Evolutionary conservation across 2,329 filamentous ascomycete species (phyloP).

Genomic region (Sclerotinia glacialis): DNA sequence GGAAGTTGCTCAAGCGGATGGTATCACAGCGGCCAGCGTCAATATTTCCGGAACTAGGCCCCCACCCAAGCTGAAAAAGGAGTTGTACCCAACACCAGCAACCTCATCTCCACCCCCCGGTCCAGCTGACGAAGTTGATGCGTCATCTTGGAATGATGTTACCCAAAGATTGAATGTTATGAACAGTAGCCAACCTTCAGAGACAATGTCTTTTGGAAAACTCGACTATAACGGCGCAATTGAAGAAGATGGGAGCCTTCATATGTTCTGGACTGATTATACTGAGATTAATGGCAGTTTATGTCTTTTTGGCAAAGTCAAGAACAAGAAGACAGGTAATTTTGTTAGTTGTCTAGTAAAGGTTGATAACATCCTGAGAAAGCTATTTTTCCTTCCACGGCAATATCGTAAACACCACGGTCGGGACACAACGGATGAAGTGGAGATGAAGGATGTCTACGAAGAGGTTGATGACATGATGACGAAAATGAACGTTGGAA

Average conservation of each 20-base stretch:
- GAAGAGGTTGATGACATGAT: slow-evolving; percentile 84
- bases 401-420: slow-evolving; percentile 61
- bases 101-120: slow-evolving; percentile 73
- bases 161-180: slow-evolving; percentile 83
- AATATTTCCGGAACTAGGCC: slow-evolving; percentile 82
- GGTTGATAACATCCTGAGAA: slow-evolving; percentile 88
- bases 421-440: slow-evolving; percentile 68
- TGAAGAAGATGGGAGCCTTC: slow-evolving; percentile 88
- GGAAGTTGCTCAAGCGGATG: slow-evolving; percentile 77
- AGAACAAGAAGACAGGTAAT: slow-evolving; percentile 75
- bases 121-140: slow-evolving; percentile 62
- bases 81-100: slow-evolving; percentile 65
- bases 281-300: slow-evolving; percentile 87
- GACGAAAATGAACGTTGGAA: slow-evolving; percentile 77
- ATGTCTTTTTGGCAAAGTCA: slow-evolving; percentile 93
- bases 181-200: slow-evolving; percentile 66
- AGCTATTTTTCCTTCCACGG: slow-evolving; percentile 88
- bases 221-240: slow-evolving; percentile 79
- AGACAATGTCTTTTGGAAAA: slow-evolving; percentile 69
- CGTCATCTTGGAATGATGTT: slow-evolving; percentile 84
- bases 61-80: slow-evolving; percentile 70
- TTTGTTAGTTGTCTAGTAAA: slow-evolving; percentile 95
- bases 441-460: slow-evolving; percentile 87
- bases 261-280: slow-evolving; percentile 97
- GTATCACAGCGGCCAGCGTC: slow-evolving; percentile 66